These are phyloP conservation scores for Phtheirospermum japonicum DNA, from an alignment of 257 asterid genomes.

Conservation along the genomic window DNA sequence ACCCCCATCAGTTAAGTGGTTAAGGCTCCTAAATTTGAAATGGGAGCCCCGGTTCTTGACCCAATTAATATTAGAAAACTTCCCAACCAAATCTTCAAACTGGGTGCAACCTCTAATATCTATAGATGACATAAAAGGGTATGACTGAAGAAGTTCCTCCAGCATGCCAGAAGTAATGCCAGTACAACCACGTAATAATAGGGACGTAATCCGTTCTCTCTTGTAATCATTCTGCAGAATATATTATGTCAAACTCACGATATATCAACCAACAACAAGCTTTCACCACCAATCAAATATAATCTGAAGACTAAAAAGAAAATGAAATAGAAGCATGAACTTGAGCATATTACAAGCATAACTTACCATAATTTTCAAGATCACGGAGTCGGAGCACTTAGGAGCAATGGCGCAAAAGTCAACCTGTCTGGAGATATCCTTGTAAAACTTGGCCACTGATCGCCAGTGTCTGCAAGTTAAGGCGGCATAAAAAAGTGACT, in stretches of 20 bases:
- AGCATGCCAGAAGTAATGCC: conserved; percentile 64
- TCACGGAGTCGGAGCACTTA: conserved; percentile 55
- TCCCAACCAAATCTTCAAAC: conserved; percentile 71
- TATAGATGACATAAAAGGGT: conserved; percentile 55
- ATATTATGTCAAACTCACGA: conserved; percentile 26
- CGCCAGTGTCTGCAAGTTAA: conserved; percentile 95
- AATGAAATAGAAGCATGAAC: not conserved
- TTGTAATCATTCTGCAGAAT: conserved; percentile 75
- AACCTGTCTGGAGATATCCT: conserved; percentile 61
- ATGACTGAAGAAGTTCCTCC: conserved; percentile 72
- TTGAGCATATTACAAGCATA: conserved; percentile 9
- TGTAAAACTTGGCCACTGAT: conserved; percentile 59
- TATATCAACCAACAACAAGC: conserved; percentile 15
- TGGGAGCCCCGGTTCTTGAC: conserved; percentile 46
- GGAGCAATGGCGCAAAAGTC: conserved; percentile 65
- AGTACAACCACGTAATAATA: conserved; percentile 76
- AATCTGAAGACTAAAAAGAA: conserved; percentile 2
- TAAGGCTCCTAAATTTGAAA: conserved; percentile 54
- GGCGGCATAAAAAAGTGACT: conserved; percentile 65
- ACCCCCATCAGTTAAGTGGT: conserved; percentile 49
- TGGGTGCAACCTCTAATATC: conserved; percentile 95
- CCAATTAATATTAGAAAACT: conserved; percentile 86
- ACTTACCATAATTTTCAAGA: conserved; percentile 70
- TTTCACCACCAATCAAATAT: conserved; percentile 8
- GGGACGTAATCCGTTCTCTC: conserved; percentile 66